These are phyloP conservation scores for Boletus sp. DNA, from an alignment of 1,284 basidiomycete species.

Conservation along the genomic window DNA sequence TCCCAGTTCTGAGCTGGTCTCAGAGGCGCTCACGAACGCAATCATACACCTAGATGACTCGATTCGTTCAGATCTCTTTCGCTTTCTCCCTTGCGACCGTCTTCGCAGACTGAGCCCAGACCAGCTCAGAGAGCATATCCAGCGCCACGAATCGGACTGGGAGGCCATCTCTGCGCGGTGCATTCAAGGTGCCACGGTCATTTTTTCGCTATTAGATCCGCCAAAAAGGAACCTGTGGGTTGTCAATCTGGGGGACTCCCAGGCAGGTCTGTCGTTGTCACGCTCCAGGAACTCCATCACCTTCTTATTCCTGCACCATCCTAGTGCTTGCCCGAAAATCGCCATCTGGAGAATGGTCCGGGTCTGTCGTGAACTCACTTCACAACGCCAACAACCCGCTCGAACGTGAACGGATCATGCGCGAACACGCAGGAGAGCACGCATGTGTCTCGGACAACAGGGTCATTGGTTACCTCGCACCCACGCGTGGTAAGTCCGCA, in stretches of 20 bases:
- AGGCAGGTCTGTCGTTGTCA: constrained; percentile 45
- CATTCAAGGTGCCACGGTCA: constrained; percentile 59
- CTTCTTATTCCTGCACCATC: constrained; percentile 12
- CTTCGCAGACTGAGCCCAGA: constrained; percentile 27
- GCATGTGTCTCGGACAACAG: constrained; percentile 48
- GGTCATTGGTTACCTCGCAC: constrained; percentile 60
- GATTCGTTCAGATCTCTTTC: constrained; percentile 44
- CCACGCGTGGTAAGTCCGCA: constrained; percentile 53
- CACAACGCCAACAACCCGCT: constrained; percentile 52
- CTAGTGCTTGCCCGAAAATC: constrained; percentile 47
- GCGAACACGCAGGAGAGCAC: constrained; percentile 54
- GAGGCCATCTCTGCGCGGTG: constrained; percentile 39
- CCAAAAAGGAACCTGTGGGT: constrained; percentile 53
- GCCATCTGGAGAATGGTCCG: constrained; percentile 39
- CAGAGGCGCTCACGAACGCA: constrained; percentile 39
- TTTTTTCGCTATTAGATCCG: constrained; percentile 55
- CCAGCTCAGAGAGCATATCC: constrained; percentile 27
- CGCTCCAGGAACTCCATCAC: background rate
- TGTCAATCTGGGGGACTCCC: constrained; percentile 63
- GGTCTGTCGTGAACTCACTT: constrained; percentile 43
- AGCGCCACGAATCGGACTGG: constrained; percentile 27
- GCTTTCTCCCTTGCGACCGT: constrained; percentile 40
- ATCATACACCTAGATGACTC: constrained; percentile 41
- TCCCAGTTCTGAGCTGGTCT: constrained; percentile 38
- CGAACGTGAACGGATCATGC: constrained; percentile 46